Conservation (phyloP, 441 rosid genomes). For the Euphorbia celastroides region DNA sequence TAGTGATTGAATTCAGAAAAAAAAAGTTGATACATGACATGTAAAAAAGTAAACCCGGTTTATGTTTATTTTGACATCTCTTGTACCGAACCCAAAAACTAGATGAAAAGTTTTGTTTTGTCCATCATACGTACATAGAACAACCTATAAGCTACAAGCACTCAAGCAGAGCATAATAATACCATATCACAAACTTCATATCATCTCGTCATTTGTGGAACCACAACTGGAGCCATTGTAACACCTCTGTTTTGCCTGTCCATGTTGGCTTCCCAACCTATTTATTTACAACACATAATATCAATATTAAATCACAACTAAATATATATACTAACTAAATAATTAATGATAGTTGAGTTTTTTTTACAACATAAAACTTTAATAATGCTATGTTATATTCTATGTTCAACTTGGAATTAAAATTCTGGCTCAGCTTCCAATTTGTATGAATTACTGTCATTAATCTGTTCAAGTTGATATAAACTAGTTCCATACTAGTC, state of each 20-base stretch:
- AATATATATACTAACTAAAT: too few relatives aligned
- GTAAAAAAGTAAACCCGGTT: not conserved
- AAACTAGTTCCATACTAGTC: not conserved
- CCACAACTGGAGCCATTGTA: constrained; percentile 12
- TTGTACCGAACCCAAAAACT: too few relatives aligned
- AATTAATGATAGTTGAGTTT: too few relatives aligned
- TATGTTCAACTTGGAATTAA: not conserved
- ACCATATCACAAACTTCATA: not conserved
- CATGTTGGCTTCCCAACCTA: constrained; percentile 28
- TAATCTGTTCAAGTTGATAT: not conserved
- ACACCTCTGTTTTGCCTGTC: constrained; percentile 22
- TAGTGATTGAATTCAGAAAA: not conserved
- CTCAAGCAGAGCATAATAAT: not conserved
- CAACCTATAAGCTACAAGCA: not conserved
- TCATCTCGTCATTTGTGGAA: not conserved
- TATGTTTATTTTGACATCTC: too few relatives aligned
- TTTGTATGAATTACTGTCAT: not conserved
- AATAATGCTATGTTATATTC: too few relatives aligned
- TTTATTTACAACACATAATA: constrained; percentile 6
- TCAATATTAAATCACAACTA: too few relatives aligned
- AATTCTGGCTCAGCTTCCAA: not conserved
- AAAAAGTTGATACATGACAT: not conserved
- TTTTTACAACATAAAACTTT: too few relatives aligned
- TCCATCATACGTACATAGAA: too few relatives aligned
- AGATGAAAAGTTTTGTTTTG: too few relatives aligned